Conservation (phyloP, 768 basidiomycete species). For the Hortiboletus campestris region DNA sequence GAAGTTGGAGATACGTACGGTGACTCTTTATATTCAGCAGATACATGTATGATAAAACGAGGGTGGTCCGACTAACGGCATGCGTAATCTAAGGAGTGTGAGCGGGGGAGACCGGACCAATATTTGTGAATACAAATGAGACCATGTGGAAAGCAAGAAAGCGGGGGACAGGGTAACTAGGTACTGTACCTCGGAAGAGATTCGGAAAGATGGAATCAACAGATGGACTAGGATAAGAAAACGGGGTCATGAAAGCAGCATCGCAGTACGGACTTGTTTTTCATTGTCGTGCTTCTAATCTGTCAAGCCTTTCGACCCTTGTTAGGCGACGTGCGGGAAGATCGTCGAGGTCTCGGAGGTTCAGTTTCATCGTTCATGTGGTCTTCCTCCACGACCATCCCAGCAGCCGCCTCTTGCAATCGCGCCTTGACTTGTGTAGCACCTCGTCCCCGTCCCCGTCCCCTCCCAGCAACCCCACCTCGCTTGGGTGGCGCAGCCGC, state of each 20-base stretch:
- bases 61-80: conserved; percentile 7
- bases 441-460: conserved; percentile 23
- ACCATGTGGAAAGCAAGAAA: conserved; percentile 5
- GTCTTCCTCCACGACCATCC: conserved; percentile 30
- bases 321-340: conserved; percentile 34
- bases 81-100: conserved; percentile 13
- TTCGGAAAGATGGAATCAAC: not conserved
- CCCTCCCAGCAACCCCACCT: conserved; percentile 17
- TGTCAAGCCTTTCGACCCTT: conserved; percentile 26
- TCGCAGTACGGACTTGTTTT: not conserved
- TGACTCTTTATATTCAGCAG: conserved; percentile 5
- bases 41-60: conserved; percentile 22
- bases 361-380: conserved; percentile 26
- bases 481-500: conserved; percentile 11
- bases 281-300: not conserved
- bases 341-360: conserved; percentile 32
- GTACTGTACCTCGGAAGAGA: conserved; percentile 1
- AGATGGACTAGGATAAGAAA: not conserved
- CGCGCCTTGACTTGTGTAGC: conserved; percentile 14
- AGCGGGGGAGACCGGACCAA: not conserved
- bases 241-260: not conserved
- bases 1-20: too few relatives aligned
- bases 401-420: conserved; percentile 26
- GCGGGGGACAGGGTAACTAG: conserved; percentile 8
- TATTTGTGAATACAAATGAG: conserved; percentile 16